Evolutionary conservation across 2,329 filamentous ascomycete species (phyloP), one percentile per base, ranked within the genome.

Genomic region (Diaporthe velutina): DNA sequence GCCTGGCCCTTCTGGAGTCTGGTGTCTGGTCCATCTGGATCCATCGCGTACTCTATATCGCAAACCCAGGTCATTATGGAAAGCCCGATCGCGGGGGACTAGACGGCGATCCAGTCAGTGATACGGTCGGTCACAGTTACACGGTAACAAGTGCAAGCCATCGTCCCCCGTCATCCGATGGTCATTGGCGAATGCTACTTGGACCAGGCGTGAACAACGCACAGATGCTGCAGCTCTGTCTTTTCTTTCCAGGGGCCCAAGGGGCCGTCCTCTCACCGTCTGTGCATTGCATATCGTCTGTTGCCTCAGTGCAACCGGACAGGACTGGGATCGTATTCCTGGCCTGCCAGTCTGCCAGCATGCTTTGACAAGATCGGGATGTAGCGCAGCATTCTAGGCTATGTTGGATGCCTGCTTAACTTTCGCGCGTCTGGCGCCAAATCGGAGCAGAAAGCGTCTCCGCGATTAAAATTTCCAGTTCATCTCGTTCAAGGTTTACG

Each of bases 161-260:
- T 50, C 15, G 12, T 35, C 42, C 22, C 61, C 19, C 33, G 7
- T 13, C 17, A 9, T 40, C 30, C 15, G 64, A 52, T 28, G 30
- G 61, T 38, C 12, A 67, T 50, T 67, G 61, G 64, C 45, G 64
- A 67, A 8, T 67, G 33, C 48, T 67, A 52, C 64, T 52, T 25
- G 13, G 42, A 28, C 45, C 45, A 30, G 45, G 64, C 22, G 48
- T 52, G 45, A 52, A 67, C 64, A 67, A 28, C 64, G 64, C 64
- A 67, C 64, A 67, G 64, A 67, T 67, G 64, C 30, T 67, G 64
- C 64, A 52, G 19, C 42, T 35, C 12, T 50, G n/a, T 22, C 13
- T 17, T 10, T 4, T 38, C 40, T 6, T 15, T 35, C 35, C 61
- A 67, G 61, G 61, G 61, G 45, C 30, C 30, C 35, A 45, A 67